Evolutionary conservation across 176 grass and related monocot species (phyloP).

Genomic region (Aegilops longissima): DNA sequence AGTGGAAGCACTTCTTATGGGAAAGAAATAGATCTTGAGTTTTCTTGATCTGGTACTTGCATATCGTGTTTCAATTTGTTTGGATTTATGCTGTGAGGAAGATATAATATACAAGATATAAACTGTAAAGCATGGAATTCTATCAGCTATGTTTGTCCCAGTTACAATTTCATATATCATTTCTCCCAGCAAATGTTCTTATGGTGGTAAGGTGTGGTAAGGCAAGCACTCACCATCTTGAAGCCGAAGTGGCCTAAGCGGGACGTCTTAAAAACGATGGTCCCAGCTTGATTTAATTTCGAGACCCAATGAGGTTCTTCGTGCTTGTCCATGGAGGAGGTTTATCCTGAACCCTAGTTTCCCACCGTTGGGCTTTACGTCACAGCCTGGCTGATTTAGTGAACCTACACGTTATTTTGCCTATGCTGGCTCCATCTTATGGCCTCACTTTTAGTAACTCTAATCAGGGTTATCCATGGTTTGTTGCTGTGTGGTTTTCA

Average conservation of each 20-base stretch:
- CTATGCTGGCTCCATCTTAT: not conserved
- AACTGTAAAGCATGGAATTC: not conserved
- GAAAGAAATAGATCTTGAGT: not conserved
- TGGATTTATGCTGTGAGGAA: not conserved
- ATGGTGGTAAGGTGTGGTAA: no score
- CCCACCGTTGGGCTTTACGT: not conserved
- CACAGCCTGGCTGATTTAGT: not conserved
- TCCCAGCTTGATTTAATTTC: not conserved
- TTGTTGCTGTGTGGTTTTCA: not conserved
- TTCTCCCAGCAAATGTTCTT: no score
- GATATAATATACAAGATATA: not conserved
- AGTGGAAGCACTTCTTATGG: not conserved
- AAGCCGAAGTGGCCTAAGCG: no score
- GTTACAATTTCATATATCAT: not conserved
- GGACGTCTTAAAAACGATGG: no score
- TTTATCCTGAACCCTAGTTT: not conserved
- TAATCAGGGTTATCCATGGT: not conserved
- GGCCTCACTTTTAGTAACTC: not conserved
- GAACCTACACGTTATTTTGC: not conserved
- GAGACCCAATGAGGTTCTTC: not conserved
- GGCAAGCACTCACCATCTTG: no score
- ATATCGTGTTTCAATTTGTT: conserved; percentile 10
- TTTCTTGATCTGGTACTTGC: not conserved
- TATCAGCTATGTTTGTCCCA: not conserved
- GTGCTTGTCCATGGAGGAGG: not conserved